Evolutionary conservation across 495 filamentous ascomycete genomes (phyloP).

Genomic region (Endocarpon pusillum): DNA sequence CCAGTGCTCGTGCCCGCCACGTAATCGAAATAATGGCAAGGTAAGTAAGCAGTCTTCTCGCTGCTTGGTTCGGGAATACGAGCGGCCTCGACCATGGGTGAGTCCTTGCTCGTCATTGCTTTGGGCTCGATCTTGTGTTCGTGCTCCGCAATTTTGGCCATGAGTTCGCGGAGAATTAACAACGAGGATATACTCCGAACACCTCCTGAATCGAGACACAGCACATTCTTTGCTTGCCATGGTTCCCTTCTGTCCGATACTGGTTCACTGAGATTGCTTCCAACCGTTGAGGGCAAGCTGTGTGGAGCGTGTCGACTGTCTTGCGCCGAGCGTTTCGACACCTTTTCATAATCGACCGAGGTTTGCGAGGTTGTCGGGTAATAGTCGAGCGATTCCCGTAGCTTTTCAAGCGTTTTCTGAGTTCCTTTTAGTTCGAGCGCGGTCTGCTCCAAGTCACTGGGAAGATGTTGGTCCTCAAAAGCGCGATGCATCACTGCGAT

Average conservation of each 20-base stretch:
- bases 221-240: slow-evolving; percentile 4
- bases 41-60: slow-evolving; percentile 1
- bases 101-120: neutral
- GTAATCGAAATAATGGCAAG: slow-evolving; percentile 10
- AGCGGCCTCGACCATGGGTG: neutral
- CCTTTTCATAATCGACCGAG: no score
- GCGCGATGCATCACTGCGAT: no score
- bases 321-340: no score
- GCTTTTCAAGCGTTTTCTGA: no score
- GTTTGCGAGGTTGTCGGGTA: no score
- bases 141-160: slow-evolving; percentile 1
- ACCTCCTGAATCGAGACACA: slow-evolving; percentile 7
- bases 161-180: slow-evolving; percentile 3
- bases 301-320: no score
- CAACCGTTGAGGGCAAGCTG: no score
- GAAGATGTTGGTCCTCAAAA: no score
- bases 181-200: slow-evolving; percentile 3
- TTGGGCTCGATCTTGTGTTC: neutral
- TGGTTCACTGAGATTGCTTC: no score
- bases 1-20: slow-evolving; percentile 4
- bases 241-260: slow-evolving; percentile 2
- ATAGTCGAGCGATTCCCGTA: no score
- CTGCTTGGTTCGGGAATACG: neutral
- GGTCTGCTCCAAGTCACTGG: no score
- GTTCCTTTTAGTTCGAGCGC: no score